Conservation (phyloP, 345 rosid species). For the Eucalyptus camaldulensis region DNA sequence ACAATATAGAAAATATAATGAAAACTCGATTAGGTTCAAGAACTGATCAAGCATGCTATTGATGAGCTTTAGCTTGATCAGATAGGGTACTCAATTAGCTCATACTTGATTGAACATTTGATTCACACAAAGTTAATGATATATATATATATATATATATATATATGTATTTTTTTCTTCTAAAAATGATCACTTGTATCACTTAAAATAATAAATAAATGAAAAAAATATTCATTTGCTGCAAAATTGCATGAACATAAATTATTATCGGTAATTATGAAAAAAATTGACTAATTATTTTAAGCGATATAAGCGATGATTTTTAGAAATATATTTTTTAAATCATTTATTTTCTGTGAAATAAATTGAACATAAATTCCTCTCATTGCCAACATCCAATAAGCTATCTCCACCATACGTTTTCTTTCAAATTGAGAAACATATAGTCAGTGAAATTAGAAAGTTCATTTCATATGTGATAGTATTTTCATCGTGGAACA, state of each 20-base stretch:
- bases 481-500: not conserved
- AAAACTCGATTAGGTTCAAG: not conserved
- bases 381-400: not conserved
- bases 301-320: fast-evolving
- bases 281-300: too few relatives aligned
- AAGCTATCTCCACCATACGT: not conserved
- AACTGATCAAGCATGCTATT: fast-evolving
- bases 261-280: too few relatives aligned
- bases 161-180: too few relatives aligned
- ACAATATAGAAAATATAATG: not conserved
- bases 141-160: too few relatives aligned
- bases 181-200: too few relatives aligned
- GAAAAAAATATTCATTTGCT: too few relatives aligned
- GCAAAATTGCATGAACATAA: too few relatives aligned
- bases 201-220: not conserved
- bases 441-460: not conserved
- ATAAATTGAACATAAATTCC: not conserved
- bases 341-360: fast-evolving
- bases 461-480: not conserved
- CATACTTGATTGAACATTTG: not conserved
- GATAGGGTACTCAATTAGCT: not conserved
- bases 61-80: not conserved
- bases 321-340: too few relatives aligned
- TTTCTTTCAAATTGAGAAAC: not conserved
- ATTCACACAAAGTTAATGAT: too few relatives aligned